Percentiles rank a stretch among this genome's conserved stretches.
Evolutionary conservation across 2,329 filamentous ascomycete genomes (phyloP).

Genomic region (Tolypocladium paradoxum): DNA sequence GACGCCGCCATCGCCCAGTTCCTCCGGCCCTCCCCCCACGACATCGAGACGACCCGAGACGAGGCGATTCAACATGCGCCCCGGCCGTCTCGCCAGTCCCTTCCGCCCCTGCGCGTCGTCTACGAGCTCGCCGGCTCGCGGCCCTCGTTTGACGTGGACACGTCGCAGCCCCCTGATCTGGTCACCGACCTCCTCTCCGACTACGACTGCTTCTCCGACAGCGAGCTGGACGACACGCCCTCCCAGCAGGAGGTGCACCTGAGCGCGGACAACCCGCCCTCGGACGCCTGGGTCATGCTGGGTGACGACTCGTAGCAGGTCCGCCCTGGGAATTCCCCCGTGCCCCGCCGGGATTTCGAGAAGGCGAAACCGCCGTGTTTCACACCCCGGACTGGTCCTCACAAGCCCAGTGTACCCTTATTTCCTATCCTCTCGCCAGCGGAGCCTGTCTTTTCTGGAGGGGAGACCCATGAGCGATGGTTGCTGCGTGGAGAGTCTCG

Average conservation of each 20-base stretch:
- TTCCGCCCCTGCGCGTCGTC: constrained; percentile 25
- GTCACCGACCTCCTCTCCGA: constrained; percentile 22
- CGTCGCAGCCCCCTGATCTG: constrained; percentile 24
- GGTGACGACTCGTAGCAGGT: constrained; percentile 36
- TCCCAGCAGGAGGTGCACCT: constrained; percentile 20
- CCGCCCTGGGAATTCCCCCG: constrained; percentile 21
- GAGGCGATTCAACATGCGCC: constrained; percentile 7
- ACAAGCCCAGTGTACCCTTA: constrained; percentile 9
- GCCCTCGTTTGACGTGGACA: constrained; percentile 22
- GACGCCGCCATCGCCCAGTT: constrained; percentile 28
- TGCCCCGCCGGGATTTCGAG: constrained; percentile 16
- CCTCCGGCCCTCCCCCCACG: constrained; percentile 12
- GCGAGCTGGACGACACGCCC: constrained; percentile 20
- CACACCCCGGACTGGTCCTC: constrained; percentile 30
- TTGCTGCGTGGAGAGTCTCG: not conserved
- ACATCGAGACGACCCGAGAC: constrained; percentile 10
- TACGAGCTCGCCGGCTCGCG: constrained; percentile 26
- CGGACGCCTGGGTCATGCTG: constrained; percentile 31
- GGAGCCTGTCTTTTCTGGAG: not conserved
- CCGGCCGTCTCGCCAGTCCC: constrained; percentile 8
- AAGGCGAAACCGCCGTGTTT: too few relatives aligned
- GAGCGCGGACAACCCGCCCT: constrained; percentile 14
- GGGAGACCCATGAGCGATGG: not conserved
- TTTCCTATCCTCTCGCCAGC: not conserved
- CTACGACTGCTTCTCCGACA: constrained; percentile 26